Base-by-base conservation (phyloP, 2,329 filamentous ascomycete genomes). In the Fusarium pilosicola region DNA sequence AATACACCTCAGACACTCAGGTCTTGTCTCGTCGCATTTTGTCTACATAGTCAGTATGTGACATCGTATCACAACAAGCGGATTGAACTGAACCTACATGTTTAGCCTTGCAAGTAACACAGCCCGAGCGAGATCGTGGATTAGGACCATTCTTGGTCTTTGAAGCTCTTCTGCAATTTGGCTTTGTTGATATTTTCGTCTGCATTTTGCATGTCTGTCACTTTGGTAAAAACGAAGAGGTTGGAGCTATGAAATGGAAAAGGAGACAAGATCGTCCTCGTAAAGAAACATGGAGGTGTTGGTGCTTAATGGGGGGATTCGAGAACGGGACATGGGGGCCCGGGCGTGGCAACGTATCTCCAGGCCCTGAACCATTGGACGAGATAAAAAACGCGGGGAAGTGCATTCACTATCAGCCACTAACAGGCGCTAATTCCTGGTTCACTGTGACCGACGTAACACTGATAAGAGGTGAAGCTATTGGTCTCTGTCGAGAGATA, bases 11-110 rank as follows among this genome's bases (percentile, higher is more conserved):
- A 74, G 63, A 55, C 79, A 80, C 34, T 75, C 75, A 6, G 79
- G 79, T 49, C 77, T 77, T 45, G 78, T 75, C 56, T 80, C 79
- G 44, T 80, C 79, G 68, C 79, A 80, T 79, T 80, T 80, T 13
- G 78, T 75, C 79, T 80, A 7, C 12, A 15, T 2, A 1, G 20
- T 30, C 15, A 49, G 34, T 24, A 62, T 28, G 12, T 14, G 22
- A 11, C 46, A 24, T 17, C 17, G 6, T 28, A 22, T 17, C 17
- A 18, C 15, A 13, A 24, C 11, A 39, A 11, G 22, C 12, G 26
- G 10, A 28, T 7, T 45, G 6, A 20, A 24, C 67, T 45, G 6
- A 17, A 24, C 67, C 15, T 74, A 74, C 71, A 46, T 74, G 80
- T 41, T 80, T 81, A 34, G 77, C 70, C 57, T 81, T 81, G 75